These are phyloP conservation scores for Coemansia sp. DNA, from an alignment of 192 early-diverging fungal genomes.

Conservation along the genomic window DNA sequence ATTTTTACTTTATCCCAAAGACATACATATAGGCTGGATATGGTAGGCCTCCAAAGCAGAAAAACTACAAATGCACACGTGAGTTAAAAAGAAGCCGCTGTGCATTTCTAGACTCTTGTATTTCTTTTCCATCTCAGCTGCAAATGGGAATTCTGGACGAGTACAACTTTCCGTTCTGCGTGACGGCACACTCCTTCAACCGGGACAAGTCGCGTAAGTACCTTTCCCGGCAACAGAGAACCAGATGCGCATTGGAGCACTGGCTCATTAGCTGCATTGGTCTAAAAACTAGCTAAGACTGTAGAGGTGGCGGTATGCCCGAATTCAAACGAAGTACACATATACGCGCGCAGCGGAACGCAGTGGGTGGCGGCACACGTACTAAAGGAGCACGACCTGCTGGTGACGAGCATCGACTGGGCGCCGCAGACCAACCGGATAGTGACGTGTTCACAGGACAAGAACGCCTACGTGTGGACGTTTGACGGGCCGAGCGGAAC, in stretches of 20 bases:
- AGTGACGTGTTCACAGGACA: conserved; percentile 96
- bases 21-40: too few relatives aligned
- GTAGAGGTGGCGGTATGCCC: conserved; percentile 89
- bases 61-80: too few relatives aligned
- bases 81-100: too few relatives aligned
- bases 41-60: too few relatives aligned
- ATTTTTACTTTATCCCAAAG: too few relatives aligned
- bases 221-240: background rate
- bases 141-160: conserved; percentile 51
- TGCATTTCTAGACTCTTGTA: too few relatives aligned
- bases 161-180: conserved; percentile 56
- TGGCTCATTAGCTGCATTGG: background rate
- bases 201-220: conserved; percentile 77
- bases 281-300: background rate
- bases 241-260: background rate
- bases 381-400: conserved; percentile 90
- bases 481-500: conserved; percentile 55
- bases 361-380: conserved; percentile 67
- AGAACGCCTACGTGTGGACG: conserved; percentile 98
- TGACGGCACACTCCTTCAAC: conserved; percentile 95
- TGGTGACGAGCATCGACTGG: conserved; percentile 94
- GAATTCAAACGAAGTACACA: conserved; percentile 86
- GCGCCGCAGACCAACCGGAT: conserved; percentile 92
- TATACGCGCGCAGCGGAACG: conserved; percentile 65
- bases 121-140: background rate